These are phyloP conservation scores for Candida gorgasii DNA, from an alignment of 805 yeast species.

Conservation along the genomic window DNA sequence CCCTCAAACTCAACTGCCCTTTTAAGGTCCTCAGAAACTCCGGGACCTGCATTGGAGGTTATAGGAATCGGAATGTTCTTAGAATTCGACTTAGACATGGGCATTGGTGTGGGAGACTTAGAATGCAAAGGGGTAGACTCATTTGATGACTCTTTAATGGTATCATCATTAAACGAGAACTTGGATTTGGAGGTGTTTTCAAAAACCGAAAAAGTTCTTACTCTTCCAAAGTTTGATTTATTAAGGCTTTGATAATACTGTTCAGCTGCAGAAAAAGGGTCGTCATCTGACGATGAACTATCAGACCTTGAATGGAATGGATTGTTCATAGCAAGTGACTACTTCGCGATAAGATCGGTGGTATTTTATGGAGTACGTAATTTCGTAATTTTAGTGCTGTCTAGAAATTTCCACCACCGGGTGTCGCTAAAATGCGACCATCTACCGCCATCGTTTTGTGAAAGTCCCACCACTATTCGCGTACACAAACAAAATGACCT, in stretches of 20 bases:
- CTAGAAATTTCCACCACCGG: neutral
- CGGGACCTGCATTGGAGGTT: neutral
- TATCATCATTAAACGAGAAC: constrained; percentile 5
- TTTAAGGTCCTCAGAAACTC: constrained; percentile 6
- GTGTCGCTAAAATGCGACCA: too few species aligned
- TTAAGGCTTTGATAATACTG: constrained; percentile 52
- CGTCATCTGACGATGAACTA: constrained; percentile 48
- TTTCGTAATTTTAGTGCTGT: too few species aligned
- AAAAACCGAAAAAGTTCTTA: constrained; percentile 57
- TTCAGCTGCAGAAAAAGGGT: constrained; percentile 71
- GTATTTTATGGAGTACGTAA: neutral
- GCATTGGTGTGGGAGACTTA: constrained; percentile 6
- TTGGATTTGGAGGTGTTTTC: constrained; percentile 14
- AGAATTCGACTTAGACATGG: neutral
- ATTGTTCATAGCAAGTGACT: constrained; percentile 4
- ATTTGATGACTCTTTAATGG: constrained; percentile 10
- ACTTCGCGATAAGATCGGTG: neutral
- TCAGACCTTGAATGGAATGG: constrained; percentile 26
- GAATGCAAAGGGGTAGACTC: constrained; percentile 14
- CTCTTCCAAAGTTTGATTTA: constrained; percentile 46
- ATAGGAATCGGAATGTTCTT: constrained; percentile 9
- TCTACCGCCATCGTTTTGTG: too few species aligned
- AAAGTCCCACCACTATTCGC: too few species aligned
- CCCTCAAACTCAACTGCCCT: neutral
- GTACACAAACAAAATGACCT: too few species aligned